phyloP scores from a whole-genome alignment of 257 asterid genomes.

The Voacanga thouarsii region DNA sequence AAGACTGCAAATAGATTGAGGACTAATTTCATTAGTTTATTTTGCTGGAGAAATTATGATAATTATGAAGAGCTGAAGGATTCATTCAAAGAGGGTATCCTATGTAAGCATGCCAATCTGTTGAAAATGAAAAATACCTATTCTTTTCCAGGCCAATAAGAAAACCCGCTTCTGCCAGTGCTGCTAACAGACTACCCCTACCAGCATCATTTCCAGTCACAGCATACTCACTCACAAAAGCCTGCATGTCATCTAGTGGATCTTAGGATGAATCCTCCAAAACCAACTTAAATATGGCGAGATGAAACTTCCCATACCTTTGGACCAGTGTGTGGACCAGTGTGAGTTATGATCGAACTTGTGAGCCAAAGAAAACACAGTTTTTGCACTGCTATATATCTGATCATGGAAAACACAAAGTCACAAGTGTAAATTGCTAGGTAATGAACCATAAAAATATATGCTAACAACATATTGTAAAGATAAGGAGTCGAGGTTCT shows the following conservation, averaged over 20 bases:
- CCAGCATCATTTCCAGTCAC: slow-evolving; percentile 85
- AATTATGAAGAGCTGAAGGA: neutral
- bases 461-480: neutral
- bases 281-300: slow-evolving; percentile 7
- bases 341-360: slow-evolving; percentile 55
- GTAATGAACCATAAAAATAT: neutral
- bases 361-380: slow-evolving; percentile 44
- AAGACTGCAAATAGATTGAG: neutral
- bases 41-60: slow-evolving; percentile 1
- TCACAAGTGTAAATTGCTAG: neutral
- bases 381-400: slow-evolving; percentile 63
- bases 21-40: neutral
- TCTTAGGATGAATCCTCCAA: slow-evolving; percentile 7
- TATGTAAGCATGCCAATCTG: neutral
- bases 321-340: slow-evolving; percentile 85
- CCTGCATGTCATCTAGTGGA: slow-evolving; percentile 40
- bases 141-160: slow-evolving; percentile 84
- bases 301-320: slow-evolving; percentile 51
- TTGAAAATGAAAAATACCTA: slow-evolving; percentile 44
- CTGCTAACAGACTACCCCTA: slow-evolving; percentile 82
- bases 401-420: slow-evolving; percentile 30
- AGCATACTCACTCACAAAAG: slow-evolving; percentile 97
- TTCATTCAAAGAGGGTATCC: neutral
- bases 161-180: slow-evolving; percentile 90
- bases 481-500: slow-evolving; percentile 18